Conservation (phyloP, 345 rosid species). For the Eucalyptus caleyi region DNA sequence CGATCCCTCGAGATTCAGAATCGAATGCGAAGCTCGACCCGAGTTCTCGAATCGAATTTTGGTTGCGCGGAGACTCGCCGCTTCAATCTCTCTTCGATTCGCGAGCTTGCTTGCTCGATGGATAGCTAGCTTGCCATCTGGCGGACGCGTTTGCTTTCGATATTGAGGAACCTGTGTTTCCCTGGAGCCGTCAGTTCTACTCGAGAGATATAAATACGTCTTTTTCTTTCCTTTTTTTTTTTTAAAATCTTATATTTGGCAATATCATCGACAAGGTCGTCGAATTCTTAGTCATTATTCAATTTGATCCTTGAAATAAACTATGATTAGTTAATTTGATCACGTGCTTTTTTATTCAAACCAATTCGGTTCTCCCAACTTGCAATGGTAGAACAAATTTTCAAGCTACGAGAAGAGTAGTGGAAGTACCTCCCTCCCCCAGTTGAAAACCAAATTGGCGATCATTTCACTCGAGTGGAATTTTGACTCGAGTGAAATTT, state of each 20-base stretch:
- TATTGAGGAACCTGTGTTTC: too few relatives aligned
- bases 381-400: not conserved
- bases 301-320: not conserved
- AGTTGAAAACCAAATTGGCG: not conserved
- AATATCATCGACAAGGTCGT: not conserved
- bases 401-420: not conserved
- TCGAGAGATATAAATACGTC: too few relatives aligned
- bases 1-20: not conserved
- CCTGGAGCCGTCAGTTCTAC: too few relatives aligned
- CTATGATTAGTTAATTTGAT: not conserved
- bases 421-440: not conserved
- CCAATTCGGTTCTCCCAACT: not conserved
- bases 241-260: too few relatives aligned
- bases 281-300: not conserved
- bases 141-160: too few relatives aligned
- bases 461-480: rapidly evolving
- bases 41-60: not conserved
- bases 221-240: too few relatives aligned
- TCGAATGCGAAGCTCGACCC: not conserved
- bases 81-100: not conserved
- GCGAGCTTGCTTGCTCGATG: too few relatives aligned
- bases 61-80: rapidly evolving
- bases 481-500: too few relatives aligned
- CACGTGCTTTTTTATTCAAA: not conserved
- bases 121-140: not conserved